These are phyloP conservation scores for Alternaria tenuissima DNA, from an alignment of 2,329 filamentous ascomycete genomes.

Conservation along the genomic window DNA sequence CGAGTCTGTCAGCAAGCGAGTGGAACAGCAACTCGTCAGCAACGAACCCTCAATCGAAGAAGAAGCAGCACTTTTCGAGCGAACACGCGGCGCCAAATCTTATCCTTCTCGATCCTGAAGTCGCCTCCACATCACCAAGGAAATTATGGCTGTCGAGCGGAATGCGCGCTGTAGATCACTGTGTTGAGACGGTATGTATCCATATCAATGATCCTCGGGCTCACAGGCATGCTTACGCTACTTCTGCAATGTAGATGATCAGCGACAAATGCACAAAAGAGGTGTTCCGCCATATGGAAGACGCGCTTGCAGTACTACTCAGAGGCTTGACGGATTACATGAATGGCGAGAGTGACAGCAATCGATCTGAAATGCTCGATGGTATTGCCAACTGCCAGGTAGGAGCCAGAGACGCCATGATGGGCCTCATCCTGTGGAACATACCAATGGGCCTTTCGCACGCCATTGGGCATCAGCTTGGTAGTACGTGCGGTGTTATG, in stretches of 20 bases:
- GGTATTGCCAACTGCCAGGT: constrained; percentile 33
- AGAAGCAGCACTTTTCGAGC: constrained; percentile 38
- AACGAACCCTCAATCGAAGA: constrained; percentile 27
- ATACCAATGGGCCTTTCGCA: constrained; percentile 33
- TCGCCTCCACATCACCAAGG: constrained; percentile 35
- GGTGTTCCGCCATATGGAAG: constrained; percentile 28
- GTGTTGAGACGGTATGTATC: constrained; percentile 32
- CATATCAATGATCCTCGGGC: background rate
- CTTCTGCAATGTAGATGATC: constrained; percentile 14
- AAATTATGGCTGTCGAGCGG: constrained; percentile 39
- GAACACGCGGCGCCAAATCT: constrained; percentile 27
- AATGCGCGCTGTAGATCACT: constrained; percentile 41
- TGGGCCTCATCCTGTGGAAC: constrained; percentile 26
- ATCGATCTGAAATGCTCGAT: constrained; percentile 20
- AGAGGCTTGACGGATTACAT: constrained; percentile 29
- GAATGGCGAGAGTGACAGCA: constrained; percentile 22
- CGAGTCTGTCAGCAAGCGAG: constrained; percentile 36
- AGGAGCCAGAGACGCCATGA: constrained; percentile 32
- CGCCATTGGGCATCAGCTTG: constrained; percentile 34
- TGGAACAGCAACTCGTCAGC: constrained; percentile 34
- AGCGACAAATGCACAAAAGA: constrained; percentile 23
- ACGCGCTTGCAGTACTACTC: constrained; percentile 31
- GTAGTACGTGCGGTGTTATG: constrained; percentile 30
- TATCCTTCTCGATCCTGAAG: constrained; percentile 33
- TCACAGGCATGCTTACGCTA: background rate